phyloP scores from a whole-genome alignment of 345 rosid species.

The Brassica napus region DNA sequence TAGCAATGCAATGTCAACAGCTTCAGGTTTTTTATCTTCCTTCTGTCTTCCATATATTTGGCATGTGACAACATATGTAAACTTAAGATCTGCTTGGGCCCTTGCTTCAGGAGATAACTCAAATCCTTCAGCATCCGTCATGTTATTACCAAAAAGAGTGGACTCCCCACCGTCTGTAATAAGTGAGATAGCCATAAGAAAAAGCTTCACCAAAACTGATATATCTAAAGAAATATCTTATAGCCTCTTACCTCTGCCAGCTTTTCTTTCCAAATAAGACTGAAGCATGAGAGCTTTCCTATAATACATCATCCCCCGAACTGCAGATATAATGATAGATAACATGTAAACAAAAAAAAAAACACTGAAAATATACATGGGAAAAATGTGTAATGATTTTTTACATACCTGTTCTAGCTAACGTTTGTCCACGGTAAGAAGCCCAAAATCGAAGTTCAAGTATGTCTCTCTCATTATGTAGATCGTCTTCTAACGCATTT shows the following conservation, averaged over 20 bases:
- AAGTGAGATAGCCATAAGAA: slow-evolving; percentile 25
- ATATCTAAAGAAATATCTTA: slow-evolving; percentile 9
- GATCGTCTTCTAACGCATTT: slow-evolving; percentile 71
- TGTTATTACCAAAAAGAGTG: slow-evolving; percentile 48
- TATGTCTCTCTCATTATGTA: slow-evolving; percentile 64
- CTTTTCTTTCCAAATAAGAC: slow-evolving; percentile 69
- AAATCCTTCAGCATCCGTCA: slow-evolving; percentile 71
- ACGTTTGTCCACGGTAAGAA: slow-evolving; percentile 94
- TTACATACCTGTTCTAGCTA: slow-evolving; percentile 85
- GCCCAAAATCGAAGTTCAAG: slow-evolving; percentile 99
- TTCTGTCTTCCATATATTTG: slow-evolving; percentile 98
- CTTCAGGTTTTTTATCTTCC: slow-evolving; percentile 92
- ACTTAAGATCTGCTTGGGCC: slow-evolving; percentile 86
- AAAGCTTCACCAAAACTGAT: slow-evolving; percentile 10
- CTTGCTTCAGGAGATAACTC: slow-evolving; percentile 91
- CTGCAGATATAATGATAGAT: slow-evolving; percentile 46
- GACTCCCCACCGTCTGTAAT: slow-evolving; percentile 65
- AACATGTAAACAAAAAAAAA: slow-evolving; percentile 16
- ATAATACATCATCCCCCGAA: slow-evolving; percentile 99
- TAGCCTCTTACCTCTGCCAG: slow-evolving; percentile 59
- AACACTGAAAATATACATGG: slow-evolving; percentile 1
- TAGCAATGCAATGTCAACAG: slow-evolving; percentile 84
- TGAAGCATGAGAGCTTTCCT: slow-evolving; percentile 98
- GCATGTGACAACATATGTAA: slow-evolving; percentile 92
- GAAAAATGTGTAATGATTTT: slow-evolving; percentile 5